Evolutionary conservation across 352 stramenopile species (phyloP).

Genomic region (Blastocystis sp.): DNA sequence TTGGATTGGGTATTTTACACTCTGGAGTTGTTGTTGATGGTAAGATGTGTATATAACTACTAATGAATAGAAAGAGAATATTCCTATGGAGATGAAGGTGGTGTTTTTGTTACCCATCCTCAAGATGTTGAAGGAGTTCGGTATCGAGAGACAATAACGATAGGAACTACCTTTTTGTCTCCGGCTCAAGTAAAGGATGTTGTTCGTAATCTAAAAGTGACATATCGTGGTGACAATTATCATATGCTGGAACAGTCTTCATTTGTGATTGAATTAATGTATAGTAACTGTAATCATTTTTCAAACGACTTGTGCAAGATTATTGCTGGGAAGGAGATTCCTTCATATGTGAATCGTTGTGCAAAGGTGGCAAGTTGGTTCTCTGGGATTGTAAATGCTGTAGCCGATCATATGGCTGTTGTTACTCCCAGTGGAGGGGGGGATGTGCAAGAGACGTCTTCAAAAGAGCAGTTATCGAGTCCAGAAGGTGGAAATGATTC

Average conservation of each 20-base stretch:
- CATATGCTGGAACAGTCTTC: constrained; percentile 17
- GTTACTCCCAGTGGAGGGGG: no score
- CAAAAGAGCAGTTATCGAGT: neutral
- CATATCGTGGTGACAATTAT: constrained; percentile 35
- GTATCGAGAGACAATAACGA: constrained; percentile 37
- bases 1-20: constrained; percentile 41
- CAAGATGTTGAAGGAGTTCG: neutral
- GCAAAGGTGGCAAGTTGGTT: constrained; percentile 10
- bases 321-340: constrained; percentile 50
- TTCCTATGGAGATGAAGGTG: constrained; percentile 38
- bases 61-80: constrained; percentile 38
- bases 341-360: constrained; percentile 49
- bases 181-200: neutral
- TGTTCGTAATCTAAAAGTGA: neutral
- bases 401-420: neutral
- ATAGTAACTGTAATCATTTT: constrained; percentile 59
- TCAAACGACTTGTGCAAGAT: constrained; percentile 55
- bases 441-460: no score
- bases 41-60: neutral
- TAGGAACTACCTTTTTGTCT: constrained; percentile 37
- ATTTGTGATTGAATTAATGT: neutral
- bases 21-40: constrained; percentile 51
- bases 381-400: neutral
- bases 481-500: neutral
- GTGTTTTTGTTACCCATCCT: neutral